Percentiles rank a stretch among this genome's conserved stretches.
Conservation (phyloP, 2,329 filamentous ascomycete genomes). For the Septoria petroselini region DNA sequence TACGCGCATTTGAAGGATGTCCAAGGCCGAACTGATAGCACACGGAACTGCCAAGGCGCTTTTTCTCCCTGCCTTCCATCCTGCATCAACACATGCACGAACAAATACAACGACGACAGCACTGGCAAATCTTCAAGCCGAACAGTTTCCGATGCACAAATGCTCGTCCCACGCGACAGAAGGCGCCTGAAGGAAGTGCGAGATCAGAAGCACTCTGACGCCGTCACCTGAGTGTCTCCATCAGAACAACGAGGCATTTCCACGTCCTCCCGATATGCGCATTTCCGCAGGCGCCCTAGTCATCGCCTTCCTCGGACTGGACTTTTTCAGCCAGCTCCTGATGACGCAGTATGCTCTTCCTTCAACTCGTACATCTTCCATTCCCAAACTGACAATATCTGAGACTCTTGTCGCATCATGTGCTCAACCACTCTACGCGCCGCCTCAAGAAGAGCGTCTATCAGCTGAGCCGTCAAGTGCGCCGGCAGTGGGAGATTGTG, state of each 20-base stretch:
- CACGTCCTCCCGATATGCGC: not conserved
- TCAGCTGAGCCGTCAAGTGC: constrained; percentile 1
- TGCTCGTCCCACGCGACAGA: not conserved
- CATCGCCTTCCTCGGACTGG: constrained; percentile 8
- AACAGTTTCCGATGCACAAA: too few species aligned
- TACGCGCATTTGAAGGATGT: too few species aligned
- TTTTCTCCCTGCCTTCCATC: too few species aligned
- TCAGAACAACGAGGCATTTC: not conserved
- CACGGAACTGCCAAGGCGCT: not conserved
- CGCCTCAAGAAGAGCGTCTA: constrained; percentile 4
- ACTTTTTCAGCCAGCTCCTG: constrained; percentile 6
- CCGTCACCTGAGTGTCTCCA: not conserved
- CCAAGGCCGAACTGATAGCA: too few species aligned
- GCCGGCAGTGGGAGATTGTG: constrained; percentile 8
- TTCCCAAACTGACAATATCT: not conserved
- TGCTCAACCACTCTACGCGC: constrained; percentile 6
- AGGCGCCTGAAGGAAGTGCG: not conserved
- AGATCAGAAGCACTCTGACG: not conserved
- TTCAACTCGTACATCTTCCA: not conserved
- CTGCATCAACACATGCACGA: too few species aligned
- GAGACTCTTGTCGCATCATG: constrained; percentile 7
- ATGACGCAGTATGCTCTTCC: constrained; percentile 5
- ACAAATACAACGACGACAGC: too few species aligned
- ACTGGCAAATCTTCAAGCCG: too few species aligned
- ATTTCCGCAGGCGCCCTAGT: constrained; percentile 9